Conservation (phyloP, 2,329 filamentous ascomycete species). For the Alternaria angustiovoidea region DNA sequence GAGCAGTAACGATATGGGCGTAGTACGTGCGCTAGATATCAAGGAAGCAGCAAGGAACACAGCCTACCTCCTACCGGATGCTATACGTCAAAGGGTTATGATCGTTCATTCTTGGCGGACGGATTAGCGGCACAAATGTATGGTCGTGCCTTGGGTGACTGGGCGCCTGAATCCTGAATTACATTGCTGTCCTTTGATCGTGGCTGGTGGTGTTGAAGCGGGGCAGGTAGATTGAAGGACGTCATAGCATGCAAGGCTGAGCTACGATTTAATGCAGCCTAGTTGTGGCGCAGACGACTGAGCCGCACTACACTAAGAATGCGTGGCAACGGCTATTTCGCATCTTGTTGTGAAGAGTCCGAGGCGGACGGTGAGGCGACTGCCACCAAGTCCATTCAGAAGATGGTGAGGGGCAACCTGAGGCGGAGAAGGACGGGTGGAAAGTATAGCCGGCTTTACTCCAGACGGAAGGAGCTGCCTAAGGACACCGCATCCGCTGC, state of each 20-base stretch:
- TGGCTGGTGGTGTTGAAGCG: constrained; percentile 11
- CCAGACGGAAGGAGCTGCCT: constrained; percentile 28
- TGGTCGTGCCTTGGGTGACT: constrained; percentile 13
- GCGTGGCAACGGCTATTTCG: constrained; percentile 5
- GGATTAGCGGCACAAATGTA: constrained; percentile 9
- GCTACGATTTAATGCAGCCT: background rate
- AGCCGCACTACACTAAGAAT: background rate
- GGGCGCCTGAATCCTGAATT: constrained; percentile 22
- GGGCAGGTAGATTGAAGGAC: background rate
- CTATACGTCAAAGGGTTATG: background rate
- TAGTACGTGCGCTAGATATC: background rate
- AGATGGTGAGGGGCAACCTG: background rate
- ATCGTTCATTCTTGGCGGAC: constrained; percentile 19
- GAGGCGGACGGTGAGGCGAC: background rate
- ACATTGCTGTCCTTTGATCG: background rate
- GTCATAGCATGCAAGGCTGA: constrained; percentile 16
- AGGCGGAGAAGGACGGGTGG: background rate
- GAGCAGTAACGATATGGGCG: background rate
- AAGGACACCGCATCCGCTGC: constrained; percentile 20
- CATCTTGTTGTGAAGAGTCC: background rate
- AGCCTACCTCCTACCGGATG: constrained; percentile 5
- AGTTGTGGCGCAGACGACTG: constrained; percentile 13
- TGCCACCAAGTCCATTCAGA: background rate
- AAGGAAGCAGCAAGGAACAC: background rate
- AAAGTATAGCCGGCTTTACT: constrained; percentile 25